Base-by-base conservation (phyloP, 192 early-diverging fungal genomes). In the Tieghemiomyces parasiticus region DNA sequence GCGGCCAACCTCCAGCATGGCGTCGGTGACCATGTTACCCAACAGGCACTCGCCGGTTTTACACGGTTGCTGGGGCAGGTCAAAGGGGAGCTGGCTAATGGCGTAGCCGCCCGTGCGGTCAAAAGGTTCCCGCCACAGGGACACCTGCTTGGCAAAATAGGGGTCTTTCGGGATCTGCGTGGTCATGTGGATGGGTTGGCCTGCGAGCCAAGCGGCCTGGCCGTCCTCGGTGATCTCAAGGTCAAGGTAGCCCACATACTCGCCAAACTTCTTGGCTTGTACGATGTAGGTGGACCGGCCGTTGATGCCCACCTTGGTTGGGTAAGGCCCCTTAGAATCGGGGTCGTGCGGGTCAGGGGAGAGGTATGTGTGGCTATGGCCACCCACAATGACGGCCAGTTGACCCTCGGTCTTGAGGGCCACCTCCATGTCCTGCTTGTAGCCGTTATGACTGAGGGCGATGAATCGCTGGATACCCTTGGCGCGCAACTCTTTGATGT, bases 291-390 rank as follows among this genome's bases (percentile, higher is more conserved):
- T 81, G 46, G 63, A 71, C 60, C 86, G 75, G 59, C 78, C 81
- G 29, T 68, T n/a, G 63, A 82, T 82, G 2, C 61, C 70, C 30
- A 86, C 73, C 34, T 70, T 69, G 29, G 85, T 86, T 32, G 88
- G 88, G 64, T 87, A 91, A 2, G 79, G 68, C 1, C 86, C 88
- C 24, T 66, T 68, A 20, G 71, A 74, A 25, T 64, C 58, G n/a
- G 68, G 65, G n/a, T 72, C 74, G 12, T 63, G 63, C 0, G 75
- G 62, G 24, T 83, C 72, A 35, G 71, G 71, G 31, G 75, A 61
- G 8, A 89, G 64, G 55, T 82, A 78, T 26, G 83, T 73, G 67
- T 91, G 88, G 22, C 83, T 82, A 65, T 91, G 86, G 22, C 86
- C 86, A 46, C 88, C 88, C 46, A 87, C 74, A 66, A 85, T 83